Evolutionary conservation across 768 basidiomycete species (phyloP), one percentile per base, ranked within the genome.

Genomic region (Russula olivacea): DNA sequence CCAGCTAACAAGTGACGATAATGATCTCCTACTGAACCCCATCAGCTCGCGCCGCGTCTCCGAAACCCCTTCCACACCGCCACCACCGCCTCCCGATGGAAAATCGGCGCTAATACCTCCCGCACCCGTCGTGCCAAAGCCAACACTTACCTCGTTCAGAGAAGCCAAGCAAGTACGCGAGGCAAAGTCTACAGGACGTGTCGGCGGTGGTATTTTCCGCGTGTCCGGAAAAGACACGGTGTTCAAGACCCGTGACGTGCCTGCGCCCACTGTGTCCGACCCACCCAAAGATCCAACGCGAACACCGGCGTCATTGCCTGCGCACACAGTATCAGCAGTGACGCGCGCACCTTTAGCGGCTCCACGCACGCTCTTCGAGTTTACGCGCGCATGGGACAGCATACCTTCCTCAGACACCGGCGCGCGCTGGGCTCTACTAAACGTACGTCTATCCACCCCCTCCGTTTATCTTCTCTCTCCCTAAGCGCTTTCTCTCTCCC

Each of bases 161-260:
- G 81, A 85, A 30, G 85, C 81, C 6, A 87, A 85, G 68, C 76
- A 80, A 58, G 77, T 76, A 0, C 81, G 87, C 30, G 80, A 83
- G 15, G 76, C 58, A 49, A 73, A 73, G 14, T 56, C 61, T 59
- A 62, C 74, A 68, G 19, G 75, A 59, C 77, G 77, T 45, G 80
- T 84, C 3, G 84, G 87, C 0, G 89, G 88, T 9, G 89, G 89
- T 0, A 87, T 92, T 55, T 89, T 92, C 74, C 81, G 84, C 30
- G 74, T 78, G 3, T 79, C 83, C 14, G 90, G 89, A 1, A 75
- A 81, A 19, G 81, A 79, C 49, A 86, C 81, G 2, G 72, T 90
- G 11, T 81, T 91, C 64, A 69, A 77, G 17, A 75, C 72, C 21
- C 68, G 76, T 55, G 36, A 49, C 64, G n/a, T 47, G 34, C 36